Base-by-base conservation (phyloP, 2,329 filamentous ascomycete species). In the Phaeomoniella chlamydospora region DNA sequence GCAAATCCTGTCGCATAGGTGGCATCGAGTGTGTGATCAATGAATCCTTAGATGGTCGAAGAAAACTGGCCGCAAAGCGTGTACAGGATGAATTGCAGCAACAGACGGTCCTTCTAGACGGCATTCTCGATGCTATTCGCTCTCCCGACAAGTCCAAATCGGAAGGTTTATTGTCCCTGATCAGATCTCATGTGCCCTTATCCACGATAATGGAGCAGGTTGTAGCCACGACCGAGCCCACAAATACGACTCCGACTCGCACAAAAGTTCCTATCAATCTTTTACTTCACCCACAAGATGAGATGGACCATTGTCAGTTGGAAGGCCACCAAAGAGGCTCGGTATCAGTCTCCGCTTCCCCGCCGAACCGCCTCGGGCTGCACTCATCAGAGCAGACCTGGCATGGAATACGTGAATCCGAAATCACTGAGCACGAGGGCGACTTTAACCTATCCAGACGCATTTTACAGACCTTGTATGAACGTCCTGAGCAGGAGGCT, bases 11-110 rank as follows among this genome's bases (percentile, higher is more conserved):
- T 32, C 18, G 41, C n/a, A 36, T 36, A 9, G 18, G 41, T 1
- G 39, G 37, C 4, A 43, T 41, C 11, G 41, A 45, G 31, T 45
- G 43, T 41, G 34, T 45, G 5, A 45, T 45, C 17, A 41, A 45
- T 31, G 34, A 43, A 10, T 40, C 43, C 13, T 41, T 43, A 11
- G 43, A 45, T 29, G 43, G 43, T 41, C 39, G 43, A 30, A 41
- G 43, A 11, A 39, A 38, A 16, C 41, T 41, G 9, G 43, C 43
- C 11, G 31, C 43, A 3, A 41, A 45, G 36, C 41, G 41, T 15
- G 41, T 41, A 9, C 15, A 43, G 10, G 41, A 43, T 22, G 43
- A 45, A 22, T 43, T 26, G n/a, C 22, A 26, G 22, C 22, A 26
- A n/a, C 22, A 26, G n/a, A 26, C 6, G n/a, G 22, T n/a, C 9